Base-by-base conservation (phyloP, 768 basidiomycete species). In the Mycena polygramma region DNA sequence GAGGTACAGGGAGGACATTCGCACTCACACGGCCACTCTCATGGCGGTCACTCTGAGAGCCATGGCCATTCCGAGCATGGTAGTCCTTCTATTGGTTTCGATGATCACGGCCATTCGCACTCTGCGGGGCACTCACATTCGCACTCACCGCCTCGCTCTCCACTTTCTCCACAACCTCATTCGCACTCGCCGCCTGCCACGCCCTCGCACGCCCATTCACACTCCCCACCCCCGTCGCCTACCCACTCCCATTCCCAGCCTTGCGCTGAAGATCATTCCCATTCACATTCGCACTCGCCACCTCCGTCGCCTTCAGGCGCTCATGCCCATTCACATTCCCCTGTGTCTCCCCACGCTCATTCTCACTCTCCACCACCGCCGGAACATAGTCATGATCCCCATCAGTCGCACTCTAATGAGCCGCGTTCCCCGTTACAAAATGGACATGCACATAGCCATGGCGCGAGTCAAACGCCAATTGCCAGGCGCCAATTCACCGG, bases 11-110 rank as follows among this genome's bases (percentile, higher is more conserved):
- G 67, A 35, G 71, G 72, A 9, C 72, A 73, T 52, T 73, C 72
- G 17, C 72, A 73, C 36, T 73, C 72, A 2, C 72, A 73, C 58
- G 72, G 72, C 15, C 91, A 92, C 78, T 88, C 87, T 3, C 88
- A 89, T 71, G 85, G 85, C 1, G 83, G 76, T 49, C 52, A 67
- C 77, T 78, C 77, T 55, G 72, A 77, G 17, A 71, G 69, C 26
- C 75, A 80, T 66, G 76, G 69, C 3, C 81, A 79, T 68, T 74
- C 77, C 15, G 77, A 77, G 22, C 66, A 62, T 30, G 45, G 59
- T 8, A 57, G 68, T 57, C 72, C 71, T 63, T 63, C 63, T 49
- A 54, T 55, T 49, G 73, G 72, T 51, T 62, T 46, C 43, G 75
- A 74, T 63, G 75, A 73, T 41, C 77, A 77, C 67, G 54, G 63